Conservation (phyloP, 2,329 filamentous ascomycete genomes). For the Incumbomyces lentus region DNA sequence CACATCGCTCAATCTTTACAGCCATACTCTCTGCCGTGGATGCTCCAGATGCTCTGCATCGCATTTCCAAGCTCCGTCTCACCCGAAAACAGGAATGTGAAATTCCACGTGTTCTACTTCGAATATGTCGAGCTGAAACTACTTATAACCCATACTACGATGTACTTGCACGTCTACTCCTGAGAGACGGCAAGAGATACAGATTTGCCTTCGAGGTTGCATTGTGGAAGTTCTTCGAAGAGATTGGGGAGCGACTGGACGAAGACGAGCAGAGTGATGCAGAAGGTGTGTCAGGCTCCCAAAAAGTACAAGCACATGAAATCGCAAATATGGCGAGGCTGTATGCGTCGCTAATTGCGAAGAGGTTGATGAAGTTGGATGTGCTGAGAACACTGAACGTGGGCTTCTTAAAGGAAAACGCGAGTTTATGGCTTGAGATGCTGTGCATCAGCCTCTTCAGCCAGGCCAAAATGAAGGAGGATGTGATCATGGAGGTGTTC, state of each 20-base stretch:
- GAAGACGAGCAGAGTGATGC: conserved; percentile 47
- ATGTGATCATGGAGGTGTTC: conserved; percentile 53
- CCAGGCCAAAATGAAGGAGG: conserved; percentile 46
- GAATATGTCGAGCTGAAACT: conserved; percentile 73
- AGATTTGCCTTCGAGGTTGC: conserved; percentile 79
- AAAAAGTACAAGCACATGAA: conserved; percentile 43
- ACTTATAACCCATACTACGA: conserved; percentile 91
- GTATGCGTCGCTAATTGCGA: conserved; percentile 52
- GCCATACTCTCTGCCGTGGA: conserved; percentile 78
- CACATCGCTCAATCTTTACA: conserved; percentile 85
- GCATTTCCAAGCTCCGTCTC: conserved; percentile 69
- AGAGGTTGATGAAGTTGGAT: conserved; percentile 48
- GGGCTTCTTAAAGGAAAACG: conserved; percentile 64
- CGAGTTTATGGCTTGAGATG: conserved; percentile 67
- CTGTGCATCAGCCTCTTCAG: conserved; percentile 67
- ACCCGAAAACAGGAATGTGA: conserved; percentile 80
- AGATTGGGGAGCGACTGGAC: conserved; percentile 66
- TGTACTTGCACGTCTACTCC: conserved; percentile 68
- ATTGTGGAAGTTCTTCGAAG: conserved; percentile 75
- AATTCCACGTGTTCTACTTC: conserved; percentile 75
- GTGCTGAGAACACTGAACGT: conserved; percentile 60
- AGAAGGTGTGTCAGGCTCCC: conserved; percentile 21
- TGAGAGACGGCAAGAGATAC: conserved; percentile 57
- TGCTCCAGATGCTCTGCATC: conserved; percentile 70
- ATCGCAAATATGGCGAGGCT: conserved; percentile 60